Conservation (phyloP, 371 early-diverging fungal genomes). For the Enteropsectra breve region DNA sequence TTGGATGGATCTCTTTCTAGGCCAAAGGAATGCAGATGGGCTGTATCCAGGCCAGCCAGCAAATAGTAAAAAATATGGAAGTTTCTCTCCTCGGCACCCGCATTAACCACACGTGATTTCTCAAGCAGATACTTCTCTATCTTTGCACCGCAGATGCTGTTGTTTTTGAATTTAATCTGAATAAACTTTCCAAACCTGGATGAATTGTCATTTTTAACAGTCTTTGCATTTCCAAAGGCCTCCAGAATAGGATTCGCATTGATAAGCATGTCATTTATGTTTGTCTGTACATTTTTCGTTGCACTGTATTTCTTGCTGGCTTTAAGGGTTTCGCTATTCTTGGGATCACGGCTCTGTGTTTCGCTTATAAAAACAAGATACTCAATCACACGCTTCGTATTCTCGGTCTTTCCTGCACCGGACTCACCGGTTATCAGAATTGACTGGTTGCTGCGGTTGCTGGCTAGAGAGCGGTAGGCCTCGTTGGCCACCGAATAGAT, state of each 20-base stretch:
- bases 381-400: conserved; percentile 51
- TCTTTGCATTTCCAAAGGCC: conserved; percentile 68
- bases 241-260: conserved; percentile 62
- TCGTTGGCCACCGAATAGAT: conserved; percentile 44
- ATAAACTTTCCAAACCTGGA: conserved; percentile 71
- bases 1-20: neutral
- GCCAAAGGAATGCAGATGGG: neutral
- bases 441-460: conserved; percentile 47
- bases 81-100: conserved; percentile 63
- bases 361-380: no score
- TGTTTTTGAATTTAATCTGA: conserved; percentile 70
- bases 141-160: conserved; percentile 73
- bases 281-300: no score
- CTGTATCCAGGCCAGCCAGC: conserved; percentile 4
- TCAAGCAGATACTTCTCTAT: conserved; percentile 75
- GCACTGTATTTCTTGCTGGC: no score
- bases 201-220: conserved; percentile 66
- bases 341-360: no score
- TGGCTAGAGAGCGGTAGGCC: no score
- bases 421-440: conserved; percentile 59
- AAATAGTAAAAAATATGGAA: conserved; percentile 73
- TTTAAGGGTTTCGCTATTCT: no score
- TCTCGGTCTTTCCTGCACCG: conserved; percentile 60
- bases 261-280: no score
- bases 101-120: conserved; percentile 64